A percentile compares a stretch with the other conserved stretches of the same genome.
Evolutionary conservation across 2,329 filamentous ascomycete species (phyloP).

Genomic region (Thielaviopsis populi): DNA sequence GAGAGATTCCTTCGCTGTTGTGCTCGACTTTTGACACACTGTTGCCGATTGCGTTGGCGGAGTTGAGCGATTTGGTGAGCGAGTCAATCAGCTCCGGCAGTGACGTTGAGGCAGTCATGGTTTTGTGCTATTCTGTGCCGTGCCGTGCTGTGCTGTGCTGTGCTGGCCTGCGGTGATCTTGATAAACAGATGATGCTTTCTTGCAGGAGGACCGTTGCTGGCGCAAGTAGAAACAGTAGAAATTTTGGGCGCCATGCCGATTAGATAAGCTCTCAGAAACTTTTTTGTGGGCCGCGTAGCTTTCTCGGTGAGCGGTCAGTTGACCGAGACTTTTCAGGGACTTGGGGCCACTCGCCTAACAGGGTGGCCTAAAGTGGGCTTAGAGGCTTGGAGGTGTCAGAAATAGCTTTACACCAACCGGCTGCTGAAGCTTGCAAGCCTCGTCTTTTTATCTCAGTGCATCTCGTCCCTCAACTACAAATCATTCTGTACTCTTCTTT

Average conservation of each 20-base stretch:
- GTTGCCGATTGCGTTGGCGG: slow-evolving; percentile 52
- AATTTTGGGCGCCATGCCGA: slow-evolving; percentile 4
- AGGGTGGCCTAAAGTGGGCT: neutral
- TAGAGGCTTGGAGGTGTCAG: neutral
- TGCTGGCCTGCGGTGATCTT: neutral
- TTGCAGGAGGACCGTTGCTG: neutral
- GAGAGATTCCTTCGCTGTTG: slow-evolving; percentile 77
- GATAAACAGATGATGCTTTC: no score
- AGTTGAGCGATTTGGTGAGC: slow-evolving; percentile 42
- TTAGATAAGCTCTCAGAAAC: slow-evolving; percentile 12
- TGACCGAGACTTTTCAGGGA: neutral
- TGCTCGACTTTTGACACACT: slow-evolving; percentile 48
- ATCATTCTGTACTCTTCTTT: neutral
- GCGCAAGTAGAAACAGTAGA: slow-evolving; percentile 10
- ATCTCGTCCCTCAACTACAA: neutral
- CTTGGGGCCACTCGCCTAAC: neutral
- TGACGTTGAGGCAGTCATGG: slow-evolving; percentile 36
- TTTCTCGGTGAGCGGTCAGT: neutral
- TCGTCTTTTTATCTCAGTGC: neutral
- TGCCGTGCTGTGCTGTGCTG: no score
- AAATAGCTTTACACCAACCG: neutral
- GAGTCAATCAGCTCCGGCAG: slow-evolving; percentile 37
- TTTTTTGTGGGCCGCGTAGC: slow-evolving; percentile 13
- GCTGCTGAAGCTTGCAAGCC: neutral
- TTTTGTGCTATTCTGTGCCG: no score